Evolutionary conservation across 2,329 filamentous ascomycete species (phyloP), one percentile per base, ranked within the genome.

Genomic region (Fusarium haematococcum): DNA sequence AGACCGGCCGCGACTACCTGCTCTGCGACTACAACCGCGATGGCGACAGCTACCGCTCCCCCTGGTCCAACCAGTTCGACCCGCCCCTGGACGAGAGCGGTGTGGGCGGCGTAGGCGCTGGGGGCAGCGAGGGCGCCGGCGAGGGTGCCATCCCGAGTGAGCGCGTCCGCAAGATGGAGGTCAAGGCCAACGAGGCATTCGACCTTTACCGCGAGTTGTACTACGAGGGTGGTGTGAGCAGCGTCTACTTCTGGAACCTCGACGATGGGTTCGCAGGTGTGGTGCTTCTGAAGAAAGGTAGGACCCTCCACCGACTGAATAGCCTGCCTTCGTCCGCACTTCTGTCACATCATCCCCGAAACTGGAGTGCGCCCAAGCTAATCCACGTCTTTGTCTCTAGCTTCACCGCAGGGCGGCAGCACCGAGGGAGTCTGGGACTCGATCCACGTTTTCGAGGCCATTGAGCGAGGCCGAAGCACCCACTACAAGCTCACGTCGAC

Each of bases 11-110:
- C 77, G 97, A 98, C 86, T 99, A 98, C 87, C 91, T 99, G 61
- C 93, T 98, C 80, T 99, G 97, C 88, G 97, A 99, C 89, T 99
- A 99, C 90, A 99, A 99, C 89, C 95, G 97, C 75, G 97, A 99
- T 85, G 97, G 97, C 73, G 96, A 98, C 86, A 97, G 94, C 85
- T 98, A 98, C 89, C 93, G 97, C 73, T 97, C 94, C 75, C 97
- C 97, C n/a, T 99, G 97, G 97, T 97, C 93, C 86, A 98, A 98
- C 86, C 94, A 98, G 85, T 99, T 99, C 84, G 95, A 98, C 82
- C 97, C 96, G 20, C 93, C 95, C 16, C 89, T 98, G 69, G 92
- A 94, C 75, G 89, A 89, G 75, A 89, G 88, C 59, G 90, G 91
- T 18, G 81, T 81, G 1, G 88, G 88, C 30, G 89, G 87, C 32